A percentile compares a stretch with the other conserved stretches of the same genome.
These are phyloP conservation scores for Dioscorea dumetorum DNA, from an alignment of 106 monocot genomes.

Conservation along the genomic window DNA sequence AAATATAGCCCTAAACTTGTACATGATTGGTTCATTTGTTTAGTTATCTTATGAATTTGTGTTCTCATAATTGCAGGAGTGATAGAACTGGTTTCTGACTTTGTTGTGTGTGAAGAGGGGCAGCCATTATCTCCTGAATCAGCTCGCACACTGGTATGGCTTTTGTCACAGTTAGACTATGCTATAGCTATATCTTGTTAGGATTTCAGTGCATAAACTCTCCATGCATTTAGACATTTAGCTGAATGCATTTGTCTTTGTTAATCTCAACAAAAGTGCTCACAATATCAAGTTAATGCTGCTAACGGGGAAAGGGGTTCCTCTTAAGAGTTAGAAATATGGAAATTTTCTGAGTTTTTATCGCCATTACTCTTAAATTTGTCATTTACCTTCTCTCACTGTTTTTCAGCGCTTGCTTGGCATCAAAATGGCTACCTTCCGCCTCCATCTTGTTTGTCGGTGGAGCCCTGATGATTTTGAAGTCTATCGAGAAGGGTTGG, in stretches of 20 bases:
- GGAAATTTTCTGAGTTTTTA: too few relatives aligned
- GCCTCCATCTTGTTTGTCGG: slow-evolving; percentile 64
- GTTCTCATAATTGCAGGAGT: slow-evolving; percentile 42
- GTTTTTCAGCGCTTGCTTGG: slow-evolving; percentile 73
- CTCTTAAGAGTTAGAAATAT: too few relatives aligned
- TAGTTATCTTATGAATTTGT: neutral
- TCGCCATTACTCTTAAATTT: too few relatives aligned
- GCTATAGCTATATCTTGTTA: too few relatives aligned
- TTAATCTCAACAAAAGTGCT: too few relatives aligned
- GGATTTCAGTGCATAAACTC: too few relatives aligned
- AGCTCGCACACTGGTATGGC: slow-evolving; percentile 67
- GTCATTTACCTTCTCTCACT: too few relatives aligned
- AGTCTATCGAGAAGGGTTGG: slow-evolving; percentile 57
- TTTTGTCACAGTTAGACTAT: neutral
- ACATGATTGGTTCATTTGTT: neutral
- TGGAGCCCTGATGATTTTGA: slow-evolving; percentile 82
- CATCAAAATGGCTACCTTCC: slow-evolving; percentile 83
- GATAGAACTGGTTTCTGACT: slow-evolving; percentile 80
- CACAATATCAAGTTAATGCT: too few relatives aligned
- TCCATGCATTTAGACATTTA: too few relatives aligned
- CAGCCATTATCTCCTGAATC: slow-evolving; percentile 75
- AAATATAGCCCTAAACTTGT: neutral
- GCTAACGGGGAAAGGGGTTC: too few relatives aligned
- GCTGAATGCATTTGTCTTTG: too few relatives aligned
- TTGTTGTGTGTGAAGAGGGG: slow-evolving; percentile 89